Conservation (phyloP, 805 yeast genomes). For the Saccharomyces paradoxus region DNA sequence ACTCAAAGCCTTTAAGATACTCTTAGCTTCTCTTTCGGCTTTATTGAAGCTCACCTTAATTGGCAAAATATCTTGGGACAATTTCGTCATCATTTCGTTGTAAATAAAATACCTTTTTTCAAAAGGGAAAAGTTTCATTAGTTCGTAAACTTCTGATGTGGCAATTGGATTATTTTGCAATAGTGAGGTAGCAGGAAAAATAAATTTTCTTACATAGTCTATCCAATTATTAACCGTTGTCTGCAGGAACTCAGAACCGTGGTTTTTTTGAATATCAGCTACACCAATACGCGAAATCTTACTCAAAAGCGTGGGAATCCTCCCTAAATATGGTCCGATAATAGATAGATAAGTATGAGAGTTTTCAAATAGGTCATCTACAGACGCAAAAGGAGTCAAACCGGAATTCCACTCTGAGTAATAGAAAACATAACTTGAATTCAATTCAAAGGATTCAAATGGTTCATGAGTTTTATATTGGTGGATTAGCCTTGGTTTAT, state of each 20-base stretch:
- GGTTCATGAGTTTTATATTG: conserved; percentile 12
- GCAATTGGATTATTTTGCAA: conserved; percentile 50
- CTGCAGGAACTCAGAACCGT: conserved; percentile 3
- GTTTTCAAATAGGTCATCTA: conserved; percentile 40
- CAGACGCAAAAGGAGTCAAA: conserved; percentile 32
- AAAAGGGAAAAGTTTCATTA: conserved; percentile 47
- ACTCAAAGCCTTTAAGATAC: conserved; percentile 69
- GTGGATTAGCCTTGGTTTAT: conserved; percentile 13
- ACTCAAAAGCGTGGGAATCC: conserved; percentile 40
- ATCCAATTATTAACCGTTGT: conserved; percentile 39
- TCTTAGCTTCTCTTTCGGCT: conserved; percentile 74
- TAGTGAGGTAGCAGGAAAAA: conserved; percentile 55
- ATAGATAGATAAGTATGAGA: conserved; percentile 45
- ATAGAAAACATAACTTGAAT: conserved; percentile 32
- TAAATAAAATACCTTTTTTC: conserved; percentile 68
- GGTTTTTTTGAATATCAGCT: conserved; percentile 27
- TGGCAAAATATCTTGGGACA: conserved; percentile 46
- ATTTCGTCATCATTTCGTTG: conserved; percentile 61
- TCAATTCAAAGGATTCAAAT: conserved; percentile 6
- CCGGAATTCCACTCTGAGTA: conserved; percentile 41
- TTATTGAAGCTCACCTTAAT: conserved; percentile 52
- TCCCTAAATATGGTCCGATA: conserved; percentile 47
- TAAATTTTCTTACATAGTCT: conserved; percentile 51
- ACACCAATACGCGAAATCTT: conserved; percentile 56
- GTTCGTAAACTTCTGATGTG: conserved; percentile 48